These are phyloP conservation scores for Stephanodiscus minutulus DNA, from an alignment of 108 stramenopile species.

Conservation along the genomic window DNA sequence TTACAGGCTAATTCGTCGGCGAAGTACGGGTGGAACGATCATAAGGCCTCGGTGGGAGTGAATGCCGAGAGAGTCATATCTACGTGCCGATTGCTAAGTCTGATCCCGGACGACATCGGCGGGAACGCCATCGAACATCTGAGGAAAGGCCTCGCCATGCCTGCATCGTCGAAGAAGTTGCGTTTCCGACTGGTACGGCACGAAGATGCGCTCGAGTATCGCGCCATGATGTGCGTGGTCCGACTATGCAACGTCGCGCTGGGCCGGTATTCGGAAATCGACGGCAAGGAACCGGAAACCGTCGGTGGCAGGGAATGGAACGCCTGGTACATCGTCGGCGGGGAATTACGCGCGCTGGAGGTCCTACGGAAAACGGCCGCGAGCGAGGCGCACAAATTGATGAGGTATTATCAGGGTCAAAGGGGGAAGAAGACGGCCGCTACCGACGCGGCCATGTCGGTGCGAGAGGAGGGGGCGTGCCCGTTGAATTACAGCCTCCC, in stretches of 20 bases:
- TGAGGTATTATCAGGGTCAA: background rate
- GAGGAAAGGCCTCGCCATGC: constrained; percentile 37
- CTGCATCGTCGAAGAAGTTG: background rate
- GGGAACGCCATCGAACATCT: constrained; percentile 61
- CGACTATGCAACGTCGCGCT: constrained; percentile 57
- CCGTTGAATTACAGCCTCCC: constrained; percentile 44
- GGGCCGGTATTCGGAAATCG: constrained; percentile 43
- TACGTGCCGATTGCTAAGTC: constrained; percentile 74
- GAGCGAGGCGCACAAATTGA: constrained; percentile 34
- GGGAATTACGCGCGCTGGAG: constrained; percentile 38
- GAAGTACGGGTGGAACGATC: constrained; percentile 9
- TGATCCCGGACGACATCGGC: constrained; percentile 62
- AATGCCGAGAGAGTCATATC: constrained; percentile 56
- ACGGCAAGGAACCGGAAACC: constrained; percentile 22
- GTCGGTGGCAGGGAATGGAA: constrained; percentile 43
- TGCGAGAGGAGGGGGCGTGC: constrained; percentile 37
- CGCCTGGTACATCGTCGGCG: constrained; percentile 46
- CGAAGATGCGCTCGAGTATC: constrained; percentile 60
- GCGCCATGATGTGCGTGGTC: constrained; percentile 62
- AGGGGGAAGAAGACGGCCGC: background rate
- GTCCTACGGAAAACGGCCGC: constrained; percentile 33
- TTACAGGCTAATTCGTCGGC: constrained; percentile 10
- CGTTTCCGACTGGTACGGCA: constrained; percentile 51
- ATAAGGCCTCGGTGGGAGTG: constrained; percentile 49
- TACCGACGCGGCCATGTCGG: constrained; percentile 6